These are phyloP conservation scores for Cyanidium caldarium DNA, from an alignment of 23 red algal species.

Conservation along the genomic window DNA sequence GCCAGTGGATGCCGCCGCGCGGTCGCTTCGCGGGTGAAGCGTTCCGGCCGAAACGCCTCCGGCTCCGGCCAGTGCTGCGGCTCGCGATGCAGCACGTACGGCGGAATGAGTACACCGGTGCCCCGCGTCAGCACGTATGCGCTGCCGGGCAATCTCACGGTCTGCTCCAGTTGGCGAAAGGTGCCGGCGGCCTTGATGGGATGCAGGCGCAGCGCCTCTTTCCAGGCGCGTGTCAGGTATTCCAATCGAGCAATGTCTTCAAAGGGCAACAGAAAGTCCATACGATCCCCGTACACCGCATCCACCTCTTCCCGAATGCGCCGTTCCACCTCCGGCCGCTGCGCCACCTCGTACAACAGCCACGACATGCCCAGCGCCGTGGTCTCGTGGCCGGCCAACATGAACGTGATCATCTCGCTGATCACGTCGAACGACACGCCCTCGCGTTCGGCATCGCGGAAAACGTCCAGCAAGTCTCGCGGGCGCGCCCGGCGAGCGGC, in stretches of 20 bases:
- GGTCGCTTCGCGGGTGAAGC: constrained; percentile 13
- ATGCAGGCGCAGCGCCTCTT: constrained; percentile 11
- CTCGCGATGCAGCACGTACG: constrained; percentile 42
- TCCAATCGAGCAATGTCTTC: too few species aligned
- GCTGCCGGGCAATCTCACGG: background rate
- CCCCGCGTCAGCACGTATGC: constrained; percentile 19
- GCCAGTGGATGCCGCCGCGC: background rate
- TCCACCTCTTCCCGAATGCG: constrained; percentile 52
- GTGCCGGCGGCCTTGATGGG: constrained; percentile 15
- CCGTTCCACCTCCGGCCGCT: constrained; percentile 29
- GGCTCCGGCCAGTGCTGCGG: constrained; percentile 50
- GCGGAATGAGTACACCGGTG: constrained; percentile 46
- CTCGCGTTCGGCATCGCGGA: background rate
- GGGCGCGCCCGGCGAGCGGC: background rate
- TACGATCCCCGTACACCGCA: constrained; percentile 32
- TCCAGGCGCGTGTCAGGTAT: too few species aligned
- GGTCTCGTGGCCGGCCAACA: constrained; percentile 81
- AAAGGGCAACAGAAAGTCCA: too few species aligned
- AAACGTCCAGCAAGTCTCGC: constrained; percentile 10
- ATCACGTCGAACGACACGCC: background rate
- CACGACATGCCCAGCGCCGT: constrained; percentile 59
- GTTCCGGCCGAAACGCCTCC: constrained; percentile 36
- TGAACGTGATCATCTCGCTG: constrained; percentile 57
- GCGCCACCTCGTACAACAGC: constrained; percentile 38
- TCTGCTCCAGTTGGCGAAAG: background rate